Conservation (phyloP, 2,329 filamentous ascomycete species). For the Neoascochyta sp. region DNA sequence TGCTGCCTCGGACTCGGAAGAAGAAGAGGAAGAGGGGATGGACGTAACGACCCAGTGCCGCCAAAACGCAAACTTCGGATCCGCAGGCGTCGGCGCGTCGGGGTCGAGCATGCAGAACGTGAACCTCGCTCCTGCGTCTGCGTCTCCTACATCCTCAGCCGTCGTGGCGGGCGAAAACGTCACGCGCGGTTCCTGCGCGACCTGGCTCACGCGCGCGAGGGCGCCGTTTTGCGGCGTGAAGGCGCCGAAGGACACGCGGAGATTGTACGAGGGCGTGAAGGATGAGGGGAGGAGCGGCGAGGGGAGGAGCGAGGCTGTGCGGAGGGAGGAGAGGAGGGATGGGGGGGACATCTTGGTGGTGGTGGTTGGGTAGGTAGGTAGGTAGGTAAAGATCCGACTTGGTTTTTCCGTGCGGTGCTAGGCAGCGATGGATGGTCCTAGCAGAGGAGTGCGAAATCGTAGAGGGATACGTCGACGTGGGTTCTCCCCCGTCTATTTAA, state of each 20-base stretch:
- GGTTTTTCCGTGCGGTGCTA: too few species aligned
- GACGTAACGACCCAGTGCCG: constrained; percentile 50
- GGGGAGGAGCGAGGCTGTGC: constrained; percentile 25
- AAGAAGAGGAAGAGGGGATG: constrained; percentile 8
- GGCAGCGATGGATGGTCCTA: too few species aligned
- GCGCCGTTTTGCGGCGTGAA: constrained; percentile 24
- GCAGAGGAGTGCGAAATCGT: too few species aligned
- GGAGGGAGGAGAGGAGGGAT: constrained; percentile 22
- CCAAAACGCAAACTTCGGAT: constrained; percentile 56
- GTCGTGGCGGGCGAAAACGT: constrained; percentile 29
- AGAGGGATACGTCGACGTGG: too few species aligned
- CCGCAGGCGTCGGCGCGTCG: constrained; percentile 54
- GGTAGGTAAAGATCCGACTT: too few species aligned
- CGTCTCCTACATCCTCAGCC: too few species aligned
- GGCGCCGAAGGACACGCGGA: constrained; percentile 35
- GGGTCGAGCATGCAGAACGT: constrained; percentile 52
- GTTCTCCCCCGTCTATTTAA: too few species aligned
- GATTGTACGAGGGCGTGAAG: constrained; percentile 44
- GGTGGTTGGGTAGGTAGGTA: too few species aligned
- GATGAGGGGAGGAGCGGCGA: constrained; percentile 40
- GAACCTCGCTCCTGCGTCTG: constrained; percentile 32
- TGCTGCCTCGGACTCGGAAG: constrained; percentile 3
- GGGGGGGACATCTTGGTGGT: constrained; percentile 4
- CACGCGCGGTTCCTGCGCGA: constrained; percentile 16
- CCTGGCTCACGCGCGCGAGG: constrained; percentile 36